phyloP scores from a whole-genome alignment of 352 stramenopile species.

The Globisporangium camurandrum region DNA sequence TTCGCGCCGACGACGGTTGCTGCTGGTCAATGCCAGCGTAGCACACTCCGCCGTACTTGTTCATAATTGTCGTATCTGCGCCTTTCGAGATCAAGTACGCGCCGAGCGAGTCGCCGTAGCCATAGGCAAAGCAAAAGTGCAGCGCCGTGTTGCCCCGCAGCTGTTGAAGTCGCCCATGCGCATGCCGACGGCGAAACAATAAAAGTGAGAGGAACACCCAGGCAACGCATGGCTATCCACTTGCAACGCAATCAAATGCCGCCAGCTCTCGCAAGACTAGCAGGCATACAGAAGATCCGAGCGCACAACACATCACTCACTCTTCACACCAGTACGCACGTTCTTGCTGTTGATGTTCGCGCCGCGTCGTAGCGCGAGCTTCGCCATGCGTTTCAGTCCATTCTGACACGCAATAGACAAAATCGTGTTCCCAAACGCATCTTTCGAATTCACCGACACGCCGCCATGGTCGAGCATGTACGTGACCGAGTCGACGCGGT shows the following conservation, averaged over 20 bases:
- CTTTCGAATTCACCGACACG: constrained; percentile 66
- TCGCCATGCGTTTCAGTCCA: constrained; percentile 85
- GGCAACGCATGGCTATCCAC: background rate
- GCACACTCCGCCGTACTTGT: constrained; percentile 55
- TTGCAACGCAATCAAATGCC: too few species aligned
- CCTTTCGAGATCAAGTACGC: constrained; percentile 88
- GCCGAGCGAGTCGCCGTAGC: constrained; percentile 81
- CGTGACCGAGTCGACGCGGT: constrained; percentile 74
- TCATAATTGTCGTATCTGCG: constrained; percentile 58
- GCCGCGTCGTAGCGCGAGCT: constrained; percentile 74
- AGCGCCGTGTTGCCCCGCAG: constrained; percentile 83
- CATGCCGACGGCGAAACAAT: background rate
- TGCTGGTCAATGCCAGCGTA: constrained; percentile 53
- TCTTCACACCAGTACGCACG: constrained; percentile 18
- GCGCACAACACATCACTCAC: background rate
- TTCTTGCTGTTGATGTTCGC: constrained; percentile 87
- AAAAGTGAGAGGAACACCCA: background rate
- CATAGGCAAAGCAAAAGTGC: constrained; percentile 88
- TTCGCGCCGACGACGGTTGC: constrained; percentile 11
- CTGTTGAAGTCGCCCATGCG: constrained; percentile 9
- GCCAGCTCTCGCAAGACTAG: too few species aligned
- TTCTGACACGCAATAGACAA: constrained; percentile 88
- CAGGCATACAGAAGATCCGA: background rate
- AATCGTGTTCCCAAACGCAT: constrained; percentile 81
- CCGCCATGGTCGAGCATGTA: constrained; percentile 84